Evolutionary conservation across 1,284 basidiomycete genomes (phyloP).

Genomic region (Melampsora americana): DNA sequence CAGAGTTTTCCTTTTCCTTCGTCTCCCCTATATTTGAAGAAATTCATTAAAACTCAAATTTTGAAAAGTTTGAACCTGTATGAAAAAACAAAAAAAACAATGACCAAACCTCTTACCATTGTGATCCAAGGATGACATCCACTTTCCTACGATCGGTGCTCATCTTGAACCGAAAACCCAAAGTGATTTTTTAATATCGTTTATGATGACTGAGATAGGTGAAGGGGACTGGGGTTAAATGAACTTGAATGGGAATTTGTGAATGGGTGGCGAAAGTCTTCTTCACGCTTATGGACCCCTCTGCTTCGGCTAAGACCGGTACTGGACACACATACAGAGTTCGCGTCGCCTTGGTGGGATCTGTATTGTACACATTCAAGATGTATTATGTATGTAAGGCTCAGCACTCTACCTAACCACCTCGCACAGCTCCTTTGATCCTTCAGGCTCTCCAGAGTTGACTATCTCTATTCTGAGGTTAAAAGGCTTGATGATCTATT

Average conservation of each 20-base stretch:
- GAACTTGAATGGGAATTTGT: background rate
- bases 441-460: no score
- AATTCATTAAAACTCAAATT: background rate
- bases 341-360: no score
- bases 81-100: background rate
- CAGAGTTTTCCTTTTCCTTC: constrained; percentile 45
- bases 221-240: background rate
- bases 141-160: constrained; percentile 8
- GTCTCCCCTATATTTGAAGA: constrained; percentile 18
- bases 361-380: no score
- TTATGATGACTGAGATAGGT: background rate
- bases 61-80: background rate
- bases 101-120: constrained; percentile 23
- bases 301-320: background rate
- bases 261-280: no score
- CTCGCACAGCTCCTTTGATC: no score
- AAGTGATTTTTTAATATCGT: background rate
- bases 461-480: no score
- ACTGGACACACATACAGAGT: background rate
- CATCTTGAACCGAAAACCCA: background rate
- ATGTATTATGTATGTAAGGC: no score
- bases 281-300: no score
- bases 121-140: constrained; percentile 41
- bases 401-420: no score
- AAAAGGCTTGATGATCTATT: no score